Conservation (phyloP, 1,284 basidiomycete species). For the Pseudozyma thailandica region DNA sequence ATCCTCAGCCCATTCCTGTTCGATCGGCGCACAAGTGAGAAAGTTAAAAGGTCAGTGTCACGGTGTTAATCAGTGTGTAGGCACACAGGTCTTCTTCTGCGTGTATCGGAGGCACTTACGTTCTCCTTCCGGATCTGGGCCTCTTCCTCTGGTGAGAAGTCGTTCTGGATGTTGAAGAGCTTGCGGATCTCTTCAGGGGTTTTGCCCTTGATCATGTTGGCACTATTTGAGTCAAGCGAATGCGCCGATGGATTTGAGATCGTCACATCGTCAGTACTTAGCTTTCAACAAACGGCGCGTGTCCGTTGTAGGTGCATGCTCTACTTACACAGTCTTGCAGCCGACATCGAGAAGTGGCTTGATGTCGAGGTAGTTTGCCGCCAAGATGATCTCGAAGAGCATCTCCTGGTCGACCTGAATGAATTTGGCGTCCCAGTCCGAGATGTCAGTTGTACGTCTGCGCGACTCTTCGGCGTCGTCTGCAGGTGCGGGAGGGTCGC, state of each 20-base stretch:
- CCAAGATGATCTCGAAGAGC: conserved; percentile 99
- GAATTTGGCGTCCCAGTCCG: conserved; percentile 99
- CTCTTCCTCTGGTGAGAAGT: conserved; percentile 99
- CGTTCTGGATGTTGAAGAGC: conserved; percentile 81
- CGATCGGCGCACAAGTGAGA: background rate
- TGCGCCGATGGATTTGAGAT: background rate
- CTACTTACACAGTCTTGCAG: conserved; percentile 87
- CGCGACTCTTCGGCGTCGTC: conserved; percentile 85
- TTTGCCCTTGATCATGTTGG: conserved; percentile 99
- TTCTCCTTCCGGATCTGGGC: conserved; percentile 99
- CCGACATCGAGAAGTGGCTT: conserved; percentile 98
- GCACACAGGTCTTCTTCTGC: background rate
- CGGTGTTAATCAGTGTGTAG: background rate
- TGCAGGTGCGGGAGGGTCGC: conserved; percentile 89
- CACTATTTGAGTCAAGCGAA: conserved; percentile 67
- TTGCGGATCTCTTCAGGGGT: conserved; percentile 95
- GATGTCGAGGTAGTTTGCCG: conserved; percentile 99
- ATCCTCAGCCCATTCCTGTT: conserved; percentile 66
- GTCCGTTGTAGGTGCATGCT: background rate
- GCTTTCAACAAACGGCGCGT: background rate
- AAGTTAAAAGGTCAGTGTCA: conserved; percentile 1
- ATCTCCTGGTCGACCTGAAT: conserved; percentile 92
- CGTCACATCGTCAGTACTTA: background rate
- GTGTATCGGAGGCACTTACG: conserved; percentile 68
- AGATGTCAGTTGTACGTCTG: conserved; percentile 95